Evolutionary conservation across 768 basidiomycete species (phyloP).

Genomic region (Mycena kentingensis): DNA sequence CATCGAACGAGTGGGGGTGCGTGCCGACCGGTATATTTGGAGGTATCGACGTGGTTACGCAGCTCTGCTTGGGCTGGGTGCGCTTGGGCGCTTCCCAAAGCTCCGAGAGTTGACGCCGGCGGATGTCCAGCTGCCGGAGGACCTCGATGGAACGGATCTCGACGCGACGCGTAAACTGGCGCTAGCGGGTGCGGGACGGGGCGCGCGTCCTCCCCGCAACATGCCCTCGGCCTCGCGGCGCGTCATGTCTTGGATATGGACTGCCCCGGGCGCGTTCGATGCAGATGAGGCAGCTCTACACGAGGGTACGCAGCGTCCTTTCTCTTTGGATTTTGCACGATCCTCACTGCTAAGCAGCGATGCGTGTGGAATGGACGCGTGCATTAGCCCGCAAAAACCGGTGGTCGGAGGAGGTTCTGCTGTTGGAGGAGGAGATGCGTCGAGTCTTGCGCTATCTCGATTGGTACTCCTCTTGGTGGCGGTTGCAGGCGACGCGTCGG

Average conservation of each 20-base stretch:
- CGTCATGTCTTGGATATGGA: conserved; percentile 9
- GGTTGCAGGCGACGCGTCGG: neutral
- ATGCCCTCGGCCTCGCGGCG: neutral
- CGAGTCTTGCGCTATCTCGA: conserved; percentile 24
- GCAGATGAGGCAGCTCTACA: neutral
- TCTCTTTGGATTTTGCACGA: neutral
- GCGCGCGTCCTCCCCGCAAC: neutral
- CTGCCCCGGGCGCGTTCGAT: conserved; percentile 1
- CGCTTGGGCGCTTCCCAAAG: neutral
- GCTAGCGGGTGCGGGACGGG: neutral
- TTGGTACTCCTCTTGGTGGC: conserved; percentile 27
- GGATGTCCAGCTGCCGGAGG: neutral
- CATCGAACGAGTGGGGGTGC: conserved; percentile 2
- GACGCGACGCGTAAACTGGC: neutral
- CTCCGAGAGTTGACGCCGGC: neutral
- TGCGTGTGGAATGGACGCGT: conserved; percentile 4
- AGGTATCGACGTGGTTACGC: neutral
- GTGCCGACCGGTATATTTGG: neutral
- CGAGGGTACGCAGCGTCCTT: neutral
- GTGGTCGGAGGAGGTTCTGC: conserved; percentile 28
- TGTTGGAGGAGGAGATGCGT: conserved; percentile 31
- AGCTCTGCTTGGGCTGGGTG: neutral
- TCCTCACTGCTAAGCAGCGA: neutral
- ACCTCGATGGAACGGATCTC: neutral
- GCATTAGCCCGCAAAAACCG: neutral